A percentile compares a stretch with the other conserved stretches of the same genome.
Evolutionary conservation across 805 yeast species (phyloP).

Genomic region (Ogataea siamensis): DNA sequence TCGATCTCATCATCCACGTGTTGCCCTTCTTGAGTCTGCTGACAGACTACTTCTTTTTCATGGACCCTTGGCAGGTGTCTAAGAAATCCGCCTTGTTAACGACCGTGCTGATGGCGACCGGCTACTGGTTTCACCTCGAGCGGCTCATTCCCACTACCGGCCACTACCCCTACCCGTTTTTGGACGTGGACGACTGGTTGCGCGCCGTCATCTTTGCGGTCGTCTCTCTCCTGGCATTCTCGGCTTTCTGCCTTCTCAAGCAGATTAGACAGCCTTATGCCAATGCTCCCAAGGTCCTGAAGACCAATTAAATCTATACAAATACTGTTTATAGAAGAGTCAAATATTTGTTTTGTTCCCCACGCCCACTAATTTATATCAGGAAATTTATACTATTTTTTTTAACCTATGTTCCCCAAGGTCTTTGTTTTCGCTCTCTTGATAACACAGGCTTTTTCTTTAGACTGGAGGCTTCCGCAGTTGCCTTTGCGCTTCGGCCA

Average conservation of each 20-base stretch:
- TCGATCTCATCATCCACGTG: constrained; percentile 60
- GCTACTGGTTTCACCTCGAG: constrained; percentile 55
- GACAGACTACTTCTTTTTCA: constrained; percentile 52
- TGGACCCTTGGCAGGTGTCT: constrained; percentile 43
- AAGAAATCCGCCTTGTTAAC: constrained; percentile 39
- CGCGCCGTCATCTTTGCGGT: constrained; percentile 48
- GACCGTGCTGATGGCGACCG: constrained; percentile 39
- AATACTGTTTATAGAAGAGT: neutral
- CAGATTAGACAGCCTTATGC: constrained; percentile 3
- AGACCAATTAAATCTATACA: constrained; percentile 2
- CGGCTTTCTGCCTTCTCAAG: constrained; percentile 26
- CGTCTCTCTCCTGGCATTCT: constrained; percentile 41
- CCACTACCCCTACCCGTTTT: constrained; percentile 63
- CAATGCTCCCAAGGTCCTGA: constrained; percentile 2
- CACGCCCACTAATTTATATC: neutral
- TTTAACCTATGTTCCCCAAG: constrained; percentile 3
- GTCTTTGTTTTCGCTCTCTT: constrained; percentile 3
- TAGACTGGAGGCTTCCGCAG: constrained; percentile 4
- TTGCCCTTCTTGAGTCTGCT: constrained; percentile 54
- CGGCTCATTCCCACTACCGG: constrained; percentile 45
- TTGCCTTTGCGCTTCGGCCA: neutral
- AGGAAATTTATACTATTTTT: too few relatives aligned
- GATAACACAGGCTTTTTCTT: neutral
- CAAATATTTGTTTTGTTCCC: neutral
- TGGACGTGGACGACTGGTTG: constrained; percentile 47